A percentile compares a stretch with the other conserved stretches of the same genome.
Evolutionary conservation across 2,329 filamentous ascomycete species (phyloP).

Genomic region (Botrytis squamosa): DNA sequence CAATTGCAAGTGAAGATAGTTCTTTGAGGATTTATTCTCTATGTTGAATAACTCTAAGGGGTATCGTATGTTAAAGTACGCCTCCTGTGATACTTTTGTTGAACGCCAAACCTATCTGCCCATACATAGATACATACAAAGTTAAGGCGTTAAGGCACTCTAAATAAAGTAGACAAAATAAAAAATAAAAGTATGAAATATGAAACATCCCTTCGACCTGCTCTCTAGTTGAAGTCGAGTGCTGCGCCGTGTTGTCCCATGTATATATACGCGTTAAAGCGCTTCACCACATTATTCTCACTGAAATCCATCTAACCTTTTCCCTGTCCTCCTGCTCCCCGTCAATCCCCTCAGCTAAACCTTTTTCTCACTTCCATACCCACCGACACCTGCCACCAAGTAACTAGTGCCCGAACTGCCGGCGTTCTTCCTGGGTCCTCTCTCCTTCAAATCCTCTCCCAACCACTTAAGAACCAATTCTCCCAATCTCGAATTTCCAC

Average conservation of each 20-base stretch:
- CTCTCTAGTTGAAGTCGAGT: slow-evolving; percentile 20
- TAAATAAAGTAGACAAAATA: slow-evolving; percentile 4
- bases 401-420: slow-evolving; percentile 50
- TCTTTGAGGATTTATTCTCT: slow-evolving; percentile 57
- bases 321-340: not conserved
- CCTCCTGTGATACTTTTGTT: slow-evolving; percentile 18
- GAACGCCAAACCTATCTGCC: slow-evolving; percentile 7
- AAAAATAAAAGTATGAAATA: not conserved
- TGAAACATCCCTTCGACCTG: not conserved
- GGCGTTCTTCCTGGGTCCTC: slow-evolving; percentile 66
- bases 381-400: slow-evolving; percentile 56
- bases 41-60: slow-evolving; percentile 37
- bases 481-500: slow-evolving; percentile 80
- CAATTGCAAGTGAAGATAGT: slow-evolving; percentile 53
- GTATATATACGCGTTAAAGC: not conserved
- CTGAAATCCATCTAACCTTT: not conserved
- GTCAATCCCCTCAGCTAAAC: slow-evolving; percentile 9
- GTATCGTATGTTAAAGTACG: slow-evolving; percentile 24
- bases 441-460: slow-evolving; percentile 71
- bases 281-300: not conserved
- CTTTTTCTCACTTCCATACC: slow-evolving; percentile 59
- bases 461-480: slow-evolving; percentile 89
- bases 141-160: slow-evolving; percentile 22
- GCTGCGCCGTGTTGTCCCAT: slow-evolving; percentile 9
- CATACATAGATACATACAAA: slow-evolving; percentile 16